Evolutionary conservation across 106 monocot genomes (phyloP).

Genomic region (Posidonia australis): DNA sequence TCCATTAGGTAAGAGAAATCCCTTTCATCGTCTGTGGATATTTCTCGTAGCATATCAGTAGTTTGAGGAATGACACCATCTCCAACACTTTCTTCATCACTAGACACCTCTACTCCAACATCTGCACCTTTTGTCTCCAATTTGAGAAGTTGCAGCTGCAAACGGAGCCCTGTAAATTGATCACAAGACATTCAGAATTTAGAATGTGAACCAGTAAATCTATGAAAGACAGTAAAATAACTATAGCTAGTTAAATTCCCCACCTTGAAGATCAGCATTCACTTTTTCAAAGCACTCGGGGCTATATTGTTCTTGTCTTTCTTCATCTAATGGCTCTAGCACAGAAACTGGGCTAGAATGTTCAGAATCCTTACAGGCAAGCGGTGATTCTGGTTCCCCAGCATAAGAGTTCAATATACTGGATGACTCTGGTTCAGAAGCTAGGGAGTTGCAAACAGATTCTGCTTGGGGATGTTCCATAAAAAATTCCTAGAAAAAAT

Average conservation of each 20-base stretch:
- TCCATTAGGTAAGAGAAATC: conserved; percentile 77
- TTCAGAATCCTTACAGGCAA: conserved; percentile 33
- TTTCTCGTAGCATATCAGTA: conserved; percentile 11
- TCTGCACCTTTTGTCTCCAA: conserved; percentile 23
- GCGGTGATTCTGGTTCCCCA: conserved; percentile 8
- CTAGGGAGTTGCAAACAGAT: neutral
- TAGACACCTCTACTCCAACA: conserved; percentile 23
- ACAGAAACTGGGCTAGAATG: conserved; percentile 70
- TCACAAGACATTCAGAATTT: neutral
- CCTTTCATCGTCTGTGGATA: conserved; percentile 52
- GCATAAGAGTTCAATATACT: neutral
- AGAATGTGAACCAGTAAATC: neutral
- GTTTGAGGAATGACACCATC: conserved; percentile 1
- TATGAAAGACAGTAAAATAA: neutral
- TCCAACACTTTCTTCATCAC: conserved; percentile 37
- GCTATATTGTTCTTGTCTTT: conserved; percentile 19
- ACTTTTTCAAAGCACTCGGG: conserved; percentile 60
- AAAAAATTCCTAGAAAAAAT: neutral
- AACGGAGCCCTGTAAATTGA: conserved; percentile 39
- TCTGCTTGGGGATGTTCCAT: neutral
- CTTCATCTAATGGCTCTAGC: conserved; percentile 43
- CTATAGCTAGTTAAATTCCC: neutral
- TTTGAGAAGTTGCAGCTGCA: conserved; percentile 67
- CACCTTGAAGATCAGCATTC: conserved; percentile 69
- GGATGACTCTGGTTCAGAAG: neutral